Base-by-base conservation (phyloP, 1,284 basidiomycete genomes). In the Abortiporus biennis region DNA sequence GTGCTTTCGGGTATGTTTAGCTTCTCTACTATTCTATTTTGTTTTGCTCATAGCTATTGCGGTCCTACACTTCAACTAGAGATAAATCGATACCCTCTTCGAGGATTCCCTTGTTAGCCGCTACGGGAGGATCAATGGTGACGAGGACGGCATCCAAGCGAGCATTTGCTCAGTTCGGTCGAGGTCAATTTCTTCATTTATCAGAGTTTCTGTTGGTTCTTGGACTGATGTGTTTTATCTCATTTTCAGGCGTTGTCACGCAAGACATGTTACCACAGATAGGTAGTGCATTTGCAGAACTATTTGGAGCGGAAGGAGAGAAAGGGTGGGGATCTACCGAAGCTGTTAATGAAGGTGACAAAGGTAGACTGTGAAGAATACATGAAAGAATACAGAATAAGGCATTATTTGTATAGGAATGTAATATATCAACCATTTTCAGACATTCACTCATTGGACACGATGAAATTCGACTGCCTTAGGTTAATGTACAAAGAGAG, bases 101-200 rank as follows among this genome's bases (percentile, higher is more conserved):
- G 38, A 72, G 70, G 48, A 75, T 97, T 49, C 88, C 93, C 0
- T 65, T 96, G 6, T 66, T 97, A 2, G 91, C 93, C 0, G 91
- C 93, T 1, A 76, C 87, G n/a, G 93, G 82, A 1, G 95, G 82
- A 1, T 89, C 89, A 22, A 79, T 92, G 57, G 80, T 97, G 6
- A 97, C 94, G 6, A 78, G 95, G 5, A 82, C 81, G 0, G 78
- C 88, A 15, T 92, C 89, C 40, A 74, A 78, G 23, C 63, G 74
- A 17, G 91, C 89, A 2, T 99, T 91, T 57, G 60, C 65, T 36
- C 78, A 80, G 54, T 72, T 84, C 51, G 87, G 89, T 1, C 70
- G 95, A 46, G 54, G 59, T 49, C 40, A 15, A 51, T 45, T 23
- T 16, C 21, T 25, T 35, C 29, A 20, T 4, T 20, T 19, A 22